Conservation (phyloP, 805 yeast species). For the Cyberlindnera nakhonratchasimensis region DNA sequence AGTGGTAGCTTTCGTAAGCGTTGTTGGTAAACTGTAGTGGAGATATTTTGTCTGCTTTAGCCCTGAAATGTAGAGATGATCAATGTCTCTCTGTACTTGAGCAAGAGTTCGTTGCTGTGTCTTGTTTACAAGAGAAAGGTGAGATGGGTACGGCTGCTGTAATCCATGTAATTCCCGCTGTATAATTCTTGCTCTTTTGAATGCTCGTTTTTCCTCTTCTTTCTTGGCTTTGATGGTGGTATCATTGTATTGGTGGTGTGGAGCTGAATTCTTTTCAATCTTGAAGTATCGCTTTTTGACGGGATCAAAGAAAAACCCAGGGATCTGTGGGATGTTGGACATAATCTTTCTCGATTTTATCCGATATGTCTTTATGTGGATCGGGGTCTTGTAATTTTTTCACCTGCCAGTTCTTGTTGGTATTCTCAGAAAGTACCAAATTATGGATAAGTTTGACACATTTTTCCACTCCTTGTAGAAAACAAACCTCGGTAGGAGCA, state of each 20-base stretch:
- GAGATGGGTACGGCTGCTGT: conserved; percentile 5
- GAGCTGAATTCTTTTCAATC: conserved; percentile 17
- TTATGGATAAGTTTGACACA: background rate
- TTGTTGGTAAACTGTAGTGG: conserved; percentile 4
- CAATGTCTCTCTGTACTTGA: background rate
- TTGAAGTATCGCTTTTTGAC: conserved; percentile 28
- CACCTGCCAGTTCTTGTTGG: too few relatives aligned
- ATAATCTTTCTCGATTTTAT: background rate
- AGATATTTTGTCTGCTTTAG: background rate
- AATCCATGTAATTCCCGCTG: background rate
- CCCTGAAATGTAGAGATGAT: background rate
- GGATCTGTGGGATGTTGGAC: conserved; percentile 17
- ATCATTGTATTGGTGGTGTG: conserved; percentile 16
- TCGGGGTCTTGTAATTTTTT: too few relatives aligned
- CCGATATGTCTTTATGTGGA: too few relatives aligned
- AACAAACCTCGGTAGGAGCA: background rate
- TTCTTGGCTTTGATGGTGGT: conserved; percentile 11
- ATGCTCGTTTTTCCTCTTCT: conserved; percentile 11
- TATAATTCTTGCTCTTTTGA: conserved; percentile 8
- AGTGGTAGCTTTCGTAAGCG: background rate
- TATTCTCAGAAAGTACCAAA: too few relatives aligned
- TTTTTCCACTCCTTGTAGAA: background rate
- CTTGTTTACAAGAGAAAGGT: background rate
- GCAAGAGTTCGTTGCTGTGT: background rate
- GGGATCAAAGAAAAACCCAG: conserved; percentile 27